Evolutionary conservation across 805 yeast genomes (phyloP).

Genomic region (Ogataea chonburiensis): DNA sequence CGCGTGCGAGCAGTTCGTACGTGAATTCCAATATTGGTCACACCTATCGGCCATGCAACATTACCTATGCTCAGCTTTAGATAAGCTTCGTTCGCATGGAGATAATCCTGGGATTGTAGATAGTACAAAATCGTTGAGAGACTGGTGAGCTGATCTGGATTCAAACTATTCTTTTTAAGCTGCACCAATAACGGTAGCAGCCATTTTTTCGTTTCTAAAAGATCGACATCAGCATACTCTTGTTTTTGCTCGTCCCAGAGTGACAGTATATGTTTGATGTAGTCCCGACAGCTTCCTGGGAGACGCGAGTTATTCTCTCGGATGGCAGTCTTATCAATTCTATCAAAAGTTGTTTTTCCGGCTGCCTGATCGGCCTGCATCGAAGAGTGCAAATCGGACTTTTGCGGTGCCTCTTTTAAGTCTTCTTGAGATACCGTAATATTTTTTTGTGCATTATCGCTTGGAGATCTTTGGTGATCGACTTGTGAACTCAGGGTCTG

Average conservation of each 20-base stretch:
- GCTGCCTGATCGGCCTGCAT: background rate
- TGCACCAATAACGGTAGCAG: slow-evolving; percentile 53
- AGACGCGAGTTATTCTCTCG: slow-evolving; percentile 34
- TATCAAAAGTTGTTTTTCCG: background rate
- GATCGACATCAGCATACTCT: slow-evolving; percentile 22
- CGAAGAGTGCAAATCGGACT: too few relatives aligned
- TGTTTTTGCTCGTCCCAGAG: slow-evolving; percentile 36
- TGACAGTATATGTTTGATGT: slow-evolving; percentile 41
- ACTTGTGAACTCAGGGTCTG: background rate
- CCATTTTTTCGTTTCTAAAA: slow-evolving; percentile 47
- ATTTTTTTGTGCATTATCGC: background rate
- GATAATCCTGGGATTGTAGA: slow-evolving; percentile 52
- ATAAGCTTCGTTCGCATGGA: slow-evolving; percentile 64
- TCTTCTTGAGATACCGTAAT: background rate
- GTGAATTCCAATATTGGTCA: slow-evolving; percentile 75
- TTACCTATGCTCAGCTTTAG: slow-evolving; percentile 79
- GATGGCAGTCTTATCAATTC: slow-evolving; percentile 35
- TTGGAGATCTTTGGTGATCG: background rate
- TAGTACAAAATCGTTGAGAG: slow-evolving; percentile 59
- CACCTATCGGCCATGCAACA: slow-evolving; percentile 92
- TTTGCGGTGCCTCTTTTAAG: too few relatives aligned
- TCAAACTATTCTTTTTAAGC: slow-evolving; percentile 45
- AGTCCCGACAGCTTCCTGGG: slow-evolving; percentile 44
- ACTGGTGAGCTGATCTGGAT: slow-evolving; percentile 46
- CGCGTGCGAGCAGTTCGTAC: slow-evolving; percentile 62